Evolutionary conservation across 106 monocot species (phyloP).

Genomic region (Allium sativum): DNA sequence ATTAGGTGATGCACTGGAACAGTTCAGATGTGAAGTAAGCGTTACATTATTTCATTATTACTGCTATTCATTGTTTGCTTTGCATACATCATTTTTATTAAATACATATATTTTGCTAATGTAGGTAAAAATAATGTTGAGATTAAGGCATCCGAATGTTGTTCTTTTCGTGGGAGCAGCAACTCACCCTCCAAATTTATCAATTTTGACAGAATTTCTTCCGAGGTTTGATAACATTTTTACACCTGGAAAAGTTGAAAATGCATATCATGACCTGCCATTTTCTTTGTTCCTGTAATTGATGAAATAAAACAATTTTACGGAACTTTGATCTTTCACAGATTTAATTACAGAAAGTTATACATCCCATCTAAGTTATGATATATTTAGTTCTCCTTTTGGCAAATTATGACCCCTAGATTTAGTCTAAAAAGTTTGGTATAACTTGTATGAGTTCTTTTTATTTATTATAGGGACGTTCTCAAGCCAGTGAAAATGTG

Average conservation of each 20-base stretch:
- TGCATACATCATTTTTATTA: background rate
- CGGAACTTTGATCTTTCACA: no score
- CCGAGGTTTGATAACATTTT: conserved; percentile 43
- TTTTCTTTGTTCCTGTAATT: no score
- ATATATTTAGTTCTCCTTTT: no score
- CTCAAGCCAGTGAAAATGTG: no score
- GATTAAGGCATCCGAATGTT: conserved; percentile 88
- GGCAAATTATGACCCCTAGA: no score
- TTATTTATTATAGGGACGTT: no score
- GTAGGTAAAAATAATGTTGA: conserved; percentile 79
- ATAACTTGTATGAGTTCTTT: no score
- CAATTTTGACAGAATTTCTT: conserved; percentile 88
- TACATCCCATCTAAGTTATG: no score
- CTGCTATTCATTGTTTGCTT: background rate
- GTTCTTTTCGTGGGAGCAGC: conserved; percentile 96
- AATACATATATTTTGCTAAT: background rate
- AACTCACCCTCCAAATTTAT: conserved; percentile 85
- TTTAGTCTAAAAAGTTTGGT: no score
- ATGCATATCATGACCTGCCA: no score
- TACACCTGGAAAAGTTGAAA: background rate
- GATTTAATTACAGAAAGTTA: no score
- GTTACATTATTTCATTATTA: background rate
- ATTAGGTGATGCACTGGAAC: conserved; percentile 78
- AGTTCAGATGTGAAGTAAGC: conserved; percentile 87
- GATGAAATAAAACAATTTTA: no score